Percentiles rank a stretch among this genome's conserved stretches.
phyloP scores from a whole-genome alignment of 2,329 filamentous ascomycete genomes.

The Talaromyces funiculosus region DNA sequence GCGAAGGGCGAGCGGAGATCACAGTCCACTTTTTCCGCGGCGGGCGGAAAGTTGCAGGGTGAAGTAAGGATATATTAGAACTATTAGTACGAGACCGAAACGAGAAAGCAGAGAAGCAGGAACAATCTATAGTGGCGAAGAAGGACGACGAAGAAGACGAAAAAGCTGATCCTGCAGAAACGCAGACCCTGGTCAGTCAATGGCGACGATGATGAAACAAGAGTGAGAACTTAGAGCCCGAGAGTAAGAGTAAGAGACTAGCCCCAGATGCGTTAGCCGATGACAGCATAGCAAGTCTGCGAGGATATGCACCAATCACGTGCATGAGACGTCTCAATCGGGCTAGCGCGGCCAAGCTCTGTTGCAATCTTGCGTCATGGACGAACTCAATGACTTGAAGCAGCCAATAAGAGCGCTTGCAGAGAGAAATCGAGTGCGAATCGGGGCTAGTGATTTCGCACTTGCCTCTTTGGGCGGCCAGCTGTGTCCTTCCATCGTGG shows the following conservation, averaged over 20 bases:
- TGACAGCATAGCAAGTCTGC: slow-evolving; percentile 1
- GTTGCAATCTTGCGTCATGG: slow-evolving; percentile 6
- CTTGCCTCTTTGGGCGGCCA: not conserved
- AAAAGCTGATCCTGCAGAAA: not conserved
- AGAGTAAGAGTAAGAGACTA: not conserved
- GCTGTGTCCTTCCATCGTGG: not conserved
- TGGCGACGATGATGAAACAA: not conserved
- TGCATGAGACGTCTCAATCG: not conserved
- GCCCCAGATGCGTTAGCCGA: not conserved
- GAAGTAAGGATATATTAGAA: slow-evolving; percentile 3
- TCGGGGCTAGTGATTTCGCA: not conserved
- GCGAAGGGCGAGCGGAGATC: not conserved
- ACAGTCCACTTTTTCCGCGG: not conserved
- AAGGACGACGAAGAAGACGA: not conserved
- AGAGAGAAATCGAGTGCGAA: not conserved
- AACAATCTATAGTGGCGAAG: not conserved
- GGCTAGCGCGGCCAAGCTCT: not conserved
- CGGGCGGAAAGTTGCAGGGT: not conserved
- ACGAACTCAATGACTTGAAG: not conserved
- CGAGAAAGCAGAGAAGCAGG: not conserved
- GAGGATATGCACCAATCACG: not conserved
- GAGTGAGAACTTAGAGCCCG: too few relatives aligned
- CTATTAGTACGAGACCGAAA: not conserved
- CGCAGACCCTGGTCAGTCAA: not conserved
- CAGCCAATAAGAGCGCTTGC: not conserved